Conservation (phyloP, 805 yeast genomes). For the Spathaspora gorwiae region DNA sequence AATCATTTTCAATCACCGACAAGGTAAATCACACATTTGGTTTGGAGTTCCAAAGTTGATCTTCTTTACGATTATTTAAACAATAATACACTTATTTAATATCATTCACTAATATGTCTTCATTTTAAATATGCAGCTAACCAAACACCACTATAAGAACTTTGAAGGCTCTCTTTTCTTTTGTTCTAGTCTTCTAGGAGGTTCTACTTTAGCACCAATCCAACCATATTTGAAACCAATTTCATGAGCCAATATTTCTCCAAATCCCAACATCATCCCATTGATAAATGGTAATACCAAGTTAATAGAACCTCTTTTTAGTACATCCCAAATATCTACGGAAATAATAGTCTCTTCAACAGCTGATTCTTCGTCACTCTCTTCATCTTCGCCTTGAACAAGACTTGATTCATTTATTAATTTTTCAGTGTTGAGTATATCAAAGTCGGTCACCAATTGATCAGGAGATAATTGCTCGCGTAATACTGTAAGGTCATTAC, state of each 20-base stretch:
- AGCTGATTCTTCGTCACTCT: constrained; percentile 3
- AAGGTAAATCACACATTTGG: too few relatives aligned
- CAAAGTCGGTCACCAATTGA: constrained; percentile 24
- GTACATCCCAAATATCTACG: constrained; percentile 33
- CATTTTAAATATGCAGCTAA: neutral
- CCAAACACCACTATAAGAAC: constrained; percentile 9
- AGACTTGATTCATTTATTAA: constrained; percentile 17
- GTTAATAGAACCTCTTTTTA: constrained; percentile 62
- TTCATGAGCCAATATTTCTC: constrained; percentile 92
- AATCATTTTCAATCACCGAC: too few relatives aligned
- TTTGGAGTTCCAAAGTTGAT: too few relatives aligned
- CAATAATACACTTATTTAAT: too few relatives aligned
- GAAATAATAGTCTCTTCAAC: constrained; percentile 3
- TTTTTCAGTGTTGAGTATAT: constrained; percentile 23
- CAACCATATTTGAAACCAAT: constrained; percentile 77
- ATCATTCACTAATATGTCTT: too few relatives aligned
- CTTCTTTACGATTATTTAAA: too few relatives aligned
- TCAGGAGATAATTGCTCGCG: constrained; percentile 27
- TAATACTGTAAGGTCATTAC: constrained; percentile 19
- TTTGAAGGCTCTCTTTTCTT: constrained; percentile 15
- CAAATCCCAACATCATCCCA: constrained; percentile 94
- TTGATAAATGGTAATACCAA: constrained; percentile 81
- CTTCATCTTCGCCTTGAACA: constrained; percentile 13
- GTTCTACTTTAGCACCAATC: constrained; percentile 62
- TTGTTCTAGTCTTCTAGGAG: constrained; percentile 26